phyloP scores from a whole-genome alignment of 164 flowering plant species.

The Vitis rotundifolia region DNA sequence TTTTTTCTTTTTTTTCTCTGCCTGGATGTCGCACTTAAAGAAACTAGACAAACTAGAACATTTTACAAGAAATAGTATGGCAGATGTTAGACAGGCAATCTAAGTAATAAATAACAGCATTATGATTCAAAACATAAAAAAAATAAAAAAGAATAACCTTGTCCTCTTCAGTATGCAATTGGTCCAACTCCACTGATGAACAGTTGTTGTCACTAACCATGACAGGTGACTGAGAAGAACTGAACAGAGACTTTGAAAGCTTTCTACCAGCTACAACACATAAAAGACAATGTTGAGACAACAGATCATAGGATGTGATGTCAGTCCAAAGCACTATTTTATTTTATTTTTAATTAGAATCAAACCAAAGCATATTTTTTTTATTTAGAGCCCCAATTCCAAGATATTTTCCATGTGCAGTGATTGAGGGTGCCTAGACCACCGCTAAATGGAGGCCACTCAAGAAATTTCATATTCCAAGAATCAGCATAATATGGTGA shows the following conservation, averaged over 20 bases:
- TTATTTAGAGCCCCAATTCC: no score
- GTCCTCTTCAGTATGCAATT: conserved; percentile 11
- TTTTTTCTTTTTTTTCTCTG: no score
- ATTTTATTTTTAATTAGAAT: no score
- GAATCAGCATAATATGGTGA: no score
- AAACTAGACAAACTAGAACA: no score
- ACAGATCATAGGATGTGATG: background rate
- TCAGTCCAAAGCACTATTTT: no score
- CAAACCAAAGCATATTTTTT: no score
- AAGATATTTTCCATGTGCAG: background rate
- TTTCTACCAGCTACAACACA: conserved; percentile 3
- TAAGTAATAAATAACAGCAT: no score
- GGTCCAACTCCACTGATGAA: conserved; percentile 9
- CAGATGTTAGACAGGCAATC: no score
- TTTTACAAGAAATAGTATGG: no score
- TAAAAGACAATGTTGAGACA: background rate
- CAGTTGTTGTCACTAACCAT: conserved; percentile 14
- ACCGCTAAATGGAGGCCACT: background rate
- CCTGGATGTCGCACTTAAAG: no score
- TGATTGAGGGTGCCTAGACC: background rate
- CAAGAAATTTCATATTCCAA: no score
- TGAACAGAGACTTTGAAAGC: background rate
- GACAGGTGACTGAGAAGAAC: conserved; percentile 15
- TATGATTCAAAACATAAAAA: background rate
- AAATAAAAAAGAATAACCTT: conserved; percentile 1